These are phyloP conservation scores for Colletotrichum eremochloae DNA, from an alignment of 2,329 filamentous ascomycete species.

Conservation along the genomic window DNA sequence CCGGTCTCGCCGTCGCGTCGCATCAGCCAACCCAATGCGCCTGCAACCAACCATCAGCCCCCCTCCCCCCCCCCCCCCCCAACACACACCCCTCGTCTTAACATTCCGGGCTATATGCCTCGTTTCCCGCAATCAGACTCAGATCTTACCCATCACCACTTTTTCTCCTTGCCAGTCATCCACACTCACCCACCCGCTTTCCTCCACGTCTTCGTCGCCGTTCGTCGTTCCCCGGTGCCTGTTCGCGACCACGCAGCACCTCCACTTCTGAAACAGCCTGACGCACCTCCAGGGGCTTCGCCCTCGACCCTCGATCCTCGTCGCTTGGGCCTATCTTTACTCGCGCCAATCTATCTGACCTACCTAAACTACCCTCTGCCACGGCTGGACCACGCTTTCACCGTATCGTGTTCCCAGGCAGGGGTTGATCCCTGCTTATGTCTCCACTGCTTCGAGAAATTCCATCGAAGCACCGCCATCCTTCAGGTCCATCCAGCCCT, in stretches of 20 bases:
- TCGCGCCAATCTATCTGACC: constrained; percentile 28
- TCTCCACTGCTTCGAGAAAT: constrained; percentile 44
- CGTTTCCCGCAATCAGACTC: constrained; percentile 28
- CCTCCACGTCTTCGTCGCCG: neutral
- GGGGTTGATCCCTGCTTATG: constrained; percentile 29
- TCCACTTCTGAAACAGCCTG: constrained; percentile 55
- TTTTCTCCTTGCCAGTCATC: constrained; percentile 12
- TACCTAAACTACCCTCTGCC: constrained; percentile 4
- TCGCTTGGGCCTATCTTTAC: constrained; percentile 45
- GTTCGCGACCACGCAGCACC: constrained; percentile 25
- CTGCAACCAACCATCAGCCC: constrained; percentile 29
- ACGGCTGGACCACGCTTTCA: constrained; percentile 30
- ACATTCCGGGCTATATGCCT: constrained; percentile 29
- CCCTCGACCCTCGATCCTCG: constrained; percentile 43
- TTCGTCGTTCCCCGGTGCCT: constrained; percentile 37
- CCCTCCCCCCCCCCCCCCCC: neutral
- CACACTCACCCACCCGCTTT: constrained; percentile 3
- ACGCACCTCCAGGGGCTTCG: constrained; percentile 50
- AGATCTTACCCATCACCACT: constrained; percentile 13
- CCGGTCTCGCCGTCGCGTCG: constrained; percentile 9
- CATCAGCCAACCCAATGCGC: constrained; percentile 16
- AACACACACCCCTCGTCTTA: constrained; percentile 26
- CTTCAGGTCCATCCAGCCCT: constrained; percentile 17
- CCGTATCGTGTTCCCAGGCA: constrained; percentile 33
- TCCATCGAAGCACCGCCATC: constrained; percentile 34